A percentile compares a stretch with the other conserved stretches of the same genome.
Evolutionary conservation across 1,284 basidiomycete genomes (phyloP).

Genomic region (Neolentinus lepideus): DNA sequence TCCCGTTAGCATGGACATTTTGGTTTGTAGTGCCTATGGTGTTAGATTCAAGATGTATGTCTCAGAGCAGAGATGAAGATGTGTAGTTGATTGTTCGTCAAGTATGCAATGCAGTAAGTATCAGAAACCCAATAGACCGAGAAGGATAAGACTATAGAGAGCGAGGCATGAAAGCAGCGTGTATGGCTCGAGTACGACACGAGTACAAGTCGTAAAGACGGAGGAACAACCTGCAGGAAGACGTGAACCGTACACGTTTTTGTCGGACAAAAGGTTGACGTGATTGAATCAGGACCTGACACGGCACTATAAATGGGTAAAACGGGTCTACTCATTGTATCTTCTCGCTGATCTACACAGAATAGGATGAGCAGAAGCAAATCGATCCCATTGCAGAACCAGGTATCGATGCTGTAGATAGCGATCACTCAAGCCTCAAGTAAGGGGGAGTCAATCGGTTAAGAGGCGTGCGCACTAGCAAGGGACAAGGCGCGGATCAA

Average conservation of each 20-base stretch:
- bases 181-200: not conserved
- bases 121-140: not conserved
- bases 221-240: not conserved
- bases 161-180: not conserved
- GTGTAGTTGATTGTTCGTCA: too few relatives aligned
- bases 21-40: not conserved
- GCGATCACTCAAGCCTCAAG: too few relatives aligned
- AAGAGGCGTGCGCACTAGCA: too few relatives aligned
- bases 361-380: not conserved
- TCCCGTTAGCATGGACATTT: conserved; percentile 39
- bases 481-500: not conserved
- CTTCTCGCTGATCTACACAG: not conserved
- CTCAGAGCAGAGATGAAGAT: not conserved
- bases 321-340: not conserved
- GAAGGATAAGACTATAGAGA: not conserved
- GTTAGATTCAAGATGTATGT: not conserved
- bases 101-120: too few relatives aligned
- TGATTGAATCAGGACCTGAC: not conserved
- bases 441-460: too few relatives aligned
- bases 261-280: not conserved
- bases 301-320: not conserved
- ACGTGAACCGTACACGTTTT: not conserved
- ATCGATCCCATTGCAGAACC: too few relatives aligned
- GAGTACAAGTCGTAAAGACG: not conserved
- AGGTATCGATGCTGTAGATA: too few relatives aligned